Base-by-base conservation (phyloP, 331 rosid species). In the Cydonia oblonga region DNA sequence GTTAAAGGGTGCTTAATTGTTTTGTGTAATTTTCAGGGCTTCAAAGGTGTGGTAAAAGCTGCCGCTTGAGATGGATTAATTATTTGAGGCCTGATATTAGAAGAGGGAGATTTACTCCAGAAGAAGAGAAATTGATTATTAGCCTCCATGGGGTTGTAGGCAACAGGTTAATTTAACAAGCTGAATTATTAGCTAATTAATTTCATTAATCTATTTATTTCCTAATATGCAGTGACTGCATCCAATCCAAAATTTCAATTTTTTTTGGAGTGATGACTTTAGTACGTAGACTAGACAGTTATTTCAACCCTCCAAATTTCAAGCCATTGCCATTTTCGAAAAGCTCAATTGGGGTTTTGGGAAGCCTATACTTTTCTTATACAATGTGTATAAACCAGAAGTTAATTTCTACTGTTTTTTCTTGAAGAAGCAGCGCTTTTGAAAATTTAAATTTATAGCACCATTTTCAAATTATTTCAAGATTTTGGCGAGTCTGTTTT, bases 11-110 rank as follows among this genome's bases (percentile, higher is more conserved):
- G 16, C 53, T 66, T 38, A 26, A 51, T 49, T 42, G 18, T 46
- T 15, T 46, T 15, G 42, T 12, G 53, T 20, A 54, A 54, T 53
- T 19, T 75, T 46, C 84, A 89, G 96, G 96, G 66, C 90, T 89
- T 69, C 91, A 89, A 74, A 81, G 96, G 73, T 89, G 96, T 70
- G 96, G 96, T 6, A 89, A 89, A 79, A 89, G 96, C 82, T 89
- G 96, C 79, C 78, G 96, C 6, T 78, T 89, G 79, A 87, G 96
- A 80, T 89, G 96, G 96, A 89, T 89, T 70, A 89, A 89, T 80
- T 89, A 89, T 83, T 70, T 89, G 81, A 85, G 96, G 75, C 96
- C 96, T 2, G 96, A 89, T 80, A 87, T 89, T 74, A 83, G 91
- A 80, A 80, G 96, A 85, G 96, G 96, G 51, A 83, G 90, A 79